Percentiles rank a stretch among this genome's conserved stretches.
These are phyloP conservation scores for Xylaria scruposa DNA, from an alignment of 495 filamentous ascomycete genomes.

Conservation along the genomic window DNA sequence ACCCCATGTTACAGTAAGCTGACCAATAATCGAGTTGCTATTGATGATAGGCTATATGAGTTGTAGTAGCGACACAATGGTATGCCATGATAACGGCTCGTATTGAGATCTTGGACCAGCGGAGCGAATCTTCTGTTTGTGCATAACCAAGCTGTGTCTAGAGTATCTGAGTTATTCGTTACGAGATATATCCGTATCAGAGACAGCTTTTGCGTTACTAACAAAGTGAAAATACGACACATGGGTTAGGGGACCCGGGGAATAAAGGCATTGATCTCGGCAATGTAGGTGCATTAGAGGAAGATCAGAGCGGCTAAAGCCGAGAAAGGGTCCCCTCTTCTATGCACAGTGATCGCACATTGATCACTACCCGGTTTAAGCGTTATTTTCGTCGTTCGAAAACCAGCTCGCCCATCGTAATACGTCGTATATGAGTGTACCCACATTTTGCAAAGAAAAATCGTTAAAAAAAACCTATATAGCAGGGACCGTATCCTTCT, in stretches of 20 bases:
- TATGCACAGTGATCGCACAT: too few relatives aligned
- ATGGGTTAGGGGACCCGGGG: slow-evolving; percentile 22
- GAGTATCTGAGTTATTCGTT: neutral
- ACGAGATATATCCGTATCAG: neutral
- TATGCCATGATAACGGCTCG: neutral
- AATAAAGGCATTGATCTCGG: neutral
- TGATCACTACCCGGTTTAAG: too few relatives aligned
- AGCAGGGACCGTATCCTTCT: too few relatives aligned
- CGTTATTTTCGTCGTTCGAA: too few relatives aligned
- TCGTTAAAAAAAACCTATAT: too few relatives aligned
- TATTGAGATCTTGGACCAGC: neutral
- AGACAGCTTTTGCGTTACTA: neutral
- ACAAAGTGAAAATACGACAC: neutral
- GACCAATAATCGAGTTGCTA: too few relatives aligned
- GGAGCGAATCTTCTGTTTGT: neutral
- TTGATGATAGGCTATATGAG: neutral
- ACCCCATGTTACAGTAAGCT: neutral
- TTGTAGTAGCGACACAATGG: neutral
- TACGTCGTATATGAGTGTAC: too few relatives aligned
- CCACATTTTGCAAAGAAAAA: too few relatives aligned
- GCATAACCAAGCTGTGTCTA: neutral
- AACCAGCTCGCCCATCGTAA: too few relatives aligned
- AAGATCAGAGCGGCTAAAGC: slow-evolving; percentile 14
- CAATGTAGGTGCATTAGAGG: slow-evolving; percentile 7
- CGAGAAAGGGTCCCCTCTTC: neutral